Evolutionary conservation across 208 protist genomes (phyloP).

Genomic region (Leishmania martiniquensis): DNA sequence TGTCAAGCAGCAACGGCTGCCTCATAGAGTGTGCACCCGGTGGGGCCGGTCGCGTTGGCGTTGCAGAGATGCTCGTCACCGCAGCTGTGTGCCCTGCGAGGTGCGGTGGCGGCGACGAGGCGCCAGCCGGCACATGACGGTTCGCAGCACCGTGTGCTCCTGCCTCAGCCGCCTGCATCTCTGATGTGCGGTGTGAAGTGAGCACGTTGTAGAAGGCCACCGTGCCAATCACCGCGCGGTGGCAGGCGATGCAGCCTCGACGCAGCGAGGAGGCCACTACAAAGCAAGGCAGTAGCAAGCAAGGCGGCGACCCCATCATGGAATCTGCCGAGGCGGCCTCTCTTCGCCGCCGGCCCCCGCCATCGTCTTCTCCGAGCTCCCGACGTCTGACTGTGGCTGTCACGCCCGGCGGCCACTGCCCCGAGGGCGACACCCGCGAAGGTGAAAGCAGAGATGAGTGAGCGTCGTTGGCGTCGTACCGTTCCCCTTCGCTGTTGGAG

Average conservation of each 20-base stretch:
- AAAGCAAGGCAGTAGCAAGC: neutral
- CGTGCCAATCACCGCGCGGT: neutral
- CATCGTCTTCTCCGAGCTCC: neutral
- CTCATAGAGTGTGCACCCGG: neutral
- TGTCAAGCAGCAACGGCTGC: constrained; percentile 11
- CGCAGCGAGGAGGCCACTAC: neutral
- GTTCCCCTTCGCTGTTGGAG: neutral
- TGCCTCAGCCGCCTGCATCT: neutral
- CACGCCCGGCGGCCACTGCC: neutral
- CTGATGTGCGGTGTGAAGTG: neutral
- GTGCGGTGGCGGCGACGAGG: neutral
- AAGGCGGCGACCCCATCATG: neutral
- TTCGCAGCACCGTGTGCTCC: neutral
- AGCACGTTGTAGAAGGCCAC: constrained; percentile 15
- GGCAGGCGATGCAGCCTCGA: neutral
- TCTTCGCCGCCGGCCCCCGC: neutral
- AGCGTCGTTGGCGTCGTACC: neutral
- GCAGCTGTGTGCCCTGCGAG: neutral
- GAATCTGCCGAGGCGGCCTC: neutral
- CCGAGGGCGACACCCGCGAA: neutral
- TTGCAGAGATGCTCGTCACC: neutral
- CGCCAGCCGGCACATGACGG: neutral
- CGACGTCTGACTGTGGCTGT: neutral
- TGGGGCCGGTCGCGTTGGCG: neutral
- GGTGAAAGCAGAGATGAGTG: neutral